phyloP scores from a whole-genome alignment of 345 rosid species.

The Chamaenerion angustifolium region DNA sequence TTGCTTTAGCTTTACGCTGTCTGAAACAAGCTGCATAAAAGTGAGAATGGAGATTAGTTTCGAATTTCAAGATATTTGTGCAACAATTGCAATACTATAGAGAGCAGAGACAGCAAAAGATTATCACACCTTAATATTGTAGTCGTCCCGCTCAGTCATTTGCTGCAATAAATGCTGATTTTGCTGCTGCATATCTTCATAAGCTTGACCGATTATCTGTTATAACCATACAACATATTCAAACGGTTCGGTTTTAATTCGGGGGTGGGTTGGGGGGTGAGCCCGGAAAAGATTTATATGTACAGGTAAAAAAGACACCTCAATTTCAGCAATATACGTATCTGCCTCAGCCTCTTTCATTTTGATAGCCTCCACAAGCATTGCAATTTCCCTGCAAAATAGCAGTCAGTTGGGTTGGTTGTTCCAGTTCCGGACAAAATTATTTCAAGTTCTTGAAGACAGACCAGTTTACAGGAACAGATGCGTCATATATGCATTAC shows the following conservation, averaged over 20 bases:
- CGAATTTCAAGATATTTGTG: no score
- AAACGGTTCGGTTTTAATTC: slow-evolving; percentile 2
- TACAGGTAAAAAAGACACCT: slow-evolving; percentile 25
- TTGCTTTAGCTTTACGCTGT: slow-evolving; percentile 87
- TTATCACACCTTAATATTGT: slow-evolving; percentile 62
- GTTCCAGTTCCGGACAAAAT: no score
- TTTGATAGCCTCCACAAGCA: slow-evolving; percentile 69
- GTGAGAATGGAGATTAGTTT: no score
- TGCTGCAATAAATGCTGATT: slow-evolving; percentile 80
- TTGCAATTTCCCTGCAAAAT: slow-evolving; percentile 55
- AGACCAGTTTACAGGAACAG: no score
- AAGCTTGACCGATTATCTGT: slow-evolving; percentile 93
- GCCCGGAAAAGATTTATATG: not conserved
- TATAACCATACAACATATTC: slow-evolving; percentile 6
- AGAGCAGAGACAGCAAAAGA: not conserved
- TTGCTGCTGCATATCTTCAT: slow-evolving; percentile 91
- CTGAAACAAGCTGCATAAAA: slow-evolving; percentile 79
- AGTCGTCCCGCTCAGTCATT: slow-evolving; percentile 79
- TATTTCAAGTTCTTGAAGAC: no score
- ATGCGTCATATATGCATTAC: no score
- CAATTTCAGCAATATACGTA: slow-evolving; percentile 82
- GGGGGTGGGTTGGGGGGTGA: no score
- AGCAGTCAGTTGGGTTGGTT: no score
- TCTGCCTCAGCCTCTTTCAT: slow-evolving; percentile 73
- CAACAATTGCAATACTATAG: not conserved